Percentiles rank a stretch among this genome's conserved stretches.
phyloP scores from a whole-genome alignment of 768 basidiomycete genomes.

The Collybiopsis confluens region DNA sequence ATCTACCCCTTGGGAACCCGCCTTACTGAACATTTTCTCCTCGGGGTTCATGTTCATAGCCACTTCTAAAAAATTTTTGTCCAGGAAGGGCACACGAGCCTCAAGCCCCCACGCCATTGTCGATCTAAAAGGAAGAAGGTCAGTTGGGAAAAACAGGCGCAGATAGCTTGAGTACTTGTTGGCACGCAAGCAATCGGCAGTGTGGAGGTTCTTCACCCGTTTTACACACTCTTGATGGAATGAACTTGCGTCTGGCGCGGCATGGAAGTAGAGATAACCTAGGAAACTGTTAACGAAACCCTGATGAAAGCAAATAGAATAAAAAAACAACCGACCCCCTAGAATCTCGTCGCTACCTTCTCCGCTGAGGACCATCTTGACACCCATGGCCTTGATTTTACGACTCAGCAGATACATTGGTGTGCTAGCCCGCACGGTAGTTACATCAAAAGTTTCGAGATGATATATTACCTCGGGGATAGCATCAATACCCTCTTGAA shows the following conservation, averaged over 20 bases:
- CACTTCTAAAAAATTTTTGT: slow-evolving; percentile 92
- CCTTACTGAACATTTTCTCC: slow-evolving; percentile 87
- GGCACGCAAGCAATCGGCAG: slow-evolving; percentile 93
- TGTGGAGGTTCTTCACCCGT: slow-evolving; percentile 96
- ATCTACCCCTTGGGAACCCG: slow-evolving; percentile 67
- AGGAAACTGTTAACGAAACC: slow-evolving; percentile 4
- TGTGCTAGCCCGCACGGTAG: slow-evolving; percentile 94
- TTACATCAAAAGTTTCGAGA: slow-evolving; percentile 98
- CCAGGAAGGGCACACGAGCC: slow-evolving; percentile 97
- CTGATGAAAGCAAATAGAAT: neutral
- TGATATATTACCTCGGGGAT: slow-evolving; percentile 97
- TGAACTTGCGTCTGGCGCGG: slow-evolving; percentile 80
- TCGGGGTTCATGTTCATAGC: slow-evolving; percentile 87
- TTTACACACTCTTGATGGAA: slow-evolving; percentile 96
- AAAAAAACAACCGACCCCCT: slow-evolving; percentile 57
- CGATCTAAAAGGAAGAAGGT: slow-evolving; percentile 45
- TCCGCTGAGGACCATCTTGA: slow-evolving; percentile 98
- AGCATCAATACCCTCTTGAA: slow-evolving; percentile 96
- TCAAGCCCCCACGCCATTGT: slow-evolving; percentile 99
- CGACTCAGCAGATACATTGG: slow-evolving; percentile 98
- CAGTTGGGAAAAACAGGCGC: neutral
- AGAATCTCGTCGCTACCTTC: slow-evolving; percentile 98
- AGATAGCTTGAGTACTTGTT: slow-evolving; percentile 68
- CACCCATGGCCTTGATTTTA: slow-evolving; percentile 99
- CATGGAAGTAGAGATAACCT: slow-evolving; percentile 99